Percentiles rank a stretch among this genome's conserved stretches.
Conservation (phyloP, 192 early-diverging fungal genomes). For the Chytriomyces sp. region DNA sequence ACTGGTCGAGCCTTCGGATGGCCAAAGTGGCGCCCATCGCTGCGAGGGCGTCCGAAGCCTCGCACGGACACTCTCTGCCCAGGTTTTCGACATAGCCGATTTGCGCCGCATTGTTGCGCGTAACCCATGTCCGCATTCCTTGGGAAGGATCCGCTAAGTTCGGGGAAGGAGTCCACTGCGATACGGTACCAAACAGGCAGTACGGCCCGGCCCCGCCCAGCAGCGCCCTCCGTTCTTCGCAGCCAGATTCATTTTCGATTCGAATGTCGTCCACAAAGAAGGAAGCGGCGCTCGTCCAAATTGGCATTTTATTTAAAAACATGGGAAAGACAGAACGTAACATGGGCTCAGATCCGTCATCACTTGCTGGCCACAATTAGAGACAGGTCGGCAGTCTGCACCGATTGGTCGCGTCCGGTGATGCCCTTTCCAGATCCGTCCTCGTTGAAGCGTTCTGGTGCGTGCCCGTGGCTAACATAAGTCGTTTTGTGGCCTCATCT, state of each 20-base stretch:
- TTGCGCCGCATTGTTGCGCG: background rate
- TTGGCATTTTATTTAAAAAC: conserved; percentile 3
- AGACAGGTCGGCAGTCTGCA: conserved; percentile 8
- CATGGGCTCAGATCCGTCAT: too few relatives aligned
- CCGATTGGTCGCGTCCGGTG: conserved; percentile 47
- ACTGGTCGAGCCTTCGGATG: background rate
- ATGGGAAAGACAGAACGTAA: too few relatives aligned
- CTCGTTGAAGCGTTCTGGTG: conserved; percentile 45
- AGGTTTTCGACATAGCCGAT: conserved; percentile 13
- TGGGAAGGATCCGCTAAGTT: background rate
- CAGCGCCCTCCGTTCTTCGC: background rate
- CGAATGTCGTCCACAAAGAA: conserved; percentile 33
- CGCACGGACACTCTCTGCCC: conserved; percentile 15
- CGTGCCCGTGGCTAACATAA: conserved; percentile 37
- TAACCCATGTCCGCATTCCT: conserved; percentile 12
- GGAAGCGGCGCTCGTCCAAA: conserved; percentile 18
- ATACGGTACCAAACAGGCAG: background rate
- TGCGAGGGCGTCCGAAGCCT: background rate
- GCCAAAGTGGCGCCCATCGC: conserved; percentile 7
- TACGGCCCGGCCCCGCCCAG: conserved; percentile 28
- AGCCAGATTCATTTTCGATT: background rate
- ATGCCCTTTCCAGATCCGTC: conserved; percentile 50
- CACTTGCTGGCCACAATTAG: conserved; percentile 4
- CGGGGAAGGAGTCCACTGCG: background rate
- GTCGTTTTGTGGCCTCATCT: conserved; percentile 43